Conservation (phyloP, 208 protist species). For the Crithidia bombi region DNA sequence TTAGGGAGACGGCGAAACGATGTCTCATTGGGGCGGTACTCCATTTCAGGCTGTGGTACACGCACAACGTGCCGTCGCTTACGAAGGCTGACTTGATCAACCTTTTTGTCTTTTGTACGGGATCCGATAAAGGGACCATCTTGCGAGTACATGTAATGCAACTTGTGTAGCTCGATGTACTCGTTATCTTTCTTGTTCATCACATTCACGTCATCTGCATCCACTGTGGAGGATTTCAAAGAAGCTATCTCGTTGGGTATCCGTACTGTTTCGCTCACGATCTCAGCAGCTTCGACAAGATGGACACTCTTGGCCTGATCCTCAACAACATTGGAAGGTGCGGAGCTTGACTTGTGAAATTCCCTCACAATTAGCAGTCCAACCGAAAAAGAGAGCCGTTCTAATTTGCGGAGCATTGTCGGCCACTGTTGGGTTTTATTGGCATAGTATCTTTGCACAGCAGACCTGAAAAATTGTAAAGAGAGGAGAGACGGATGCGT, state of each 20-base stretch:
- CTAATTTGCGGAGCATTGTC: constrained; percentile 21
- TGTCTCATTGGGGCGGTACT: constrained; percentile 78
- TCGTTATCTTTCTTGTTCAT: constrained; percentile 51
- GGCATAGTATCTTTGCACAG: not conserved
- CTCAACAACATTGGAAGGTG: not conserved
- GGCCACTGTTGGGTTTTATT: too few species aligned
- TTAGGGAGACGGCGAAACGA: constrained; percentile 82
- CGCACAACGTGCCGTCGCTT: constrained; percentile 64
- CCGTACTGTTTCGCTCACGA: constrained; percentile 52
- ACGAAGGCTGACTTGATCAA: constrained; percentile 47
- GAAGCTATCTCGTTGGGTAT: constrained; percentile 2
- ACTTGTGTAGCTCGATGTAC: constrained; percentile 63
- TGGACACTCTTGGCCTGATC: not conserved
- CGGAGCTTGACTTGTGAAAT: not conserved
- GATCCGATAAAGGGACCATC: constrained; percentile 85
- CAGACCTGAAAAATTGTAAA: not conserved
- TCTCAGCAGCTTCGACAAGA: constrained; percentile 40
- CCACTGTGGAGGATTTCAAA: constrained; percentile 34
- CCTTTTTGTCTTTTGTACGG: constrained; percentile 51
- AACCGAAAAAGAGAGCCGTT: not conserved
- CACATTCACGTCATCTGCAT: constrained; percentile 45
- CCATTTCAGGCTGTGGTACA: constrained; percentile 72
- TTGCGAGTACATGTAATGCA: constrained; percentile 83
- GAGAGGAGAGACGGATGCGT: too few species aligned
- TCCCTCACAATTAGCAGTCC: not conserved